A percentile compares a stretch with the other conserved stretches of the same genome.
phyloP scores from a whole-genome alignment of 2,329 filamentous ascomycete genomes.

The Myriosclerotinia duriaeana region DNA sequence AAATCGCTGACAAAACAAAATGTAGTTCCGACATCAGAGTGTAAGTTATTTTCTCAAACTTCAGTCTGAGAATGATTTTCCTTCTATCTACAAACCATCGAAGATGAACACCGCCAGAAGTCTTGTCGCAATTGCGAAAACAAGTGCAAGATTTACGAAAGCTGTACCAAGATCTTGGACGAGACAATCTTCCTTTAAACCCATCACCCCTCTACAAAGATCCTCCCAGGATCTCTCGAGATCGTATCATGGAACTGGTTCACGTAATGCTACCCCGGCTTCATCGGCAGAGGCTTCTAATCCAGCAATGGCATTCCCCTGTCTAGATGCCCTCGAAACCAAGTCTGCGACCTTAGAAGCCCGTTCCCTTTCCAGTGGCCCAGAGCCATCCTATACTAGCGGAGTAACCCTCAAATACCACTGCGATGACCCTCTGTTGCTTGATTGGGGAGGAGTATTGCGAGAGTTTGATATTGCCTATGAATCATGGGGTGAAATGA shows the following conservation, averaged over 20 bases:
- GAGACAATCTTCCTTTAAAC: conserved; percentile 27
- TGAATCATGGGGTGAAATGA: conserved; percentile 85
- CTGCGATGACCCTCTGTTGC: conserved; percentile 69
- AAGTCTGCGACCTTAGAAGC: conserved; percentile 72
- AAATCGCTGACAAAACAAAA: conserved; percentile 27
- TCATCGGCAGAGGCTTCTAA: conserved; percentile 58
- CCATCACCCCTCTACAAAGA: conserved; percentile 20
- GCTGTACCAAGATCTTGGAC: conserved; percentile 26
- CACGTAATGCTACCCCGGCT: conserved; percentile 28
- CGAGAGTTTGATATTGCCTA: conserved; percentile 88
- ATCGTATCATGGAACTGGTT: conserved; percentile 32
- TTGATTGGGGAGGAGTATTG: conserved; percentile 95
- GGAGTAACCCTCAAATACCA: conserved; percentile 79
- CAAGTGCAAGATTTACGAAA: conserved; percentile 27
- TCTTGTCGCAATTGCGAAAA: conserved; percentile 31
- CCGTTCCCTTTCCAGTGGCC: conserved; percentile 69
- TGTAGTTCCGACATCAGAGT: background rate
- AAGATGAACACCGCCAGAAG: conserved; percentile 36
- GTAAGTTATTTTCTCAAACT: conserved; percentile 8
- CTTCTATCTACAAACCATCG: background rate
- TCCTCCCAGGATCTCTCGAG: conserved; percentile 25
- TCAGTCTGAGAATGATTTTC: conserved; percentile 2
- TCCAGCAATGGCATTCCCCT: conserved; percentile 85
- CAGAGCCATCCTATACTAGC: conserved; percentile 91
- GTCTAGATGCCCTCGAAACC: conserved; percentile 79